These are phyloP conservation scores for Thalassiosira hispida DNA, from an alignment of 352 stramenopile species.

Conservation along the genomic window DNA sequence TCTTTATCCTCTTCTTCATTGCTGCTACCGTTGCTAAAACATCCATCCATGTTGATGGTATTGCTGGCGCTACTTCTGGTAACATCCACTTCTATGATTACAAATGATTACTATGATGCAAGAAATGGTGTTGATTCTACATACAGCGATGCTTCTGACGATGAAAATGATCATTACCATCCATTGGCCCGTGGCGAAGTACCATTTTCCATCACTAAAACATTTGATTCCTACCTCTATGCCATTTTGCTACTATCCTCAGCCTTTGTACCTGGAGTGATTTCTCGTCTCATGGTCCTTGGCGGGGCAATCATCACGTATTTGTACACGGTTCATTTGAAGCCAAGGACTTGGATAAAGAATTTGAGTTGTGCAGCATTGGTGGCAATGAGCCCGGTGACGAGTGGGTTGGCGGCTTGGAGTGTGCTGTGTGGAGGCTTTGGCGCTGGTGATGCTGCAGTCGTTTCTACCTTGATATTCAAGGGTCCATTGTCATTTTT, in stretches of 20 bases:
- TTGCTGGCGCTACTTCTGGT: constrained; percentile 61
- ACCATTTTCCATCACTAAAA: constrained; percentile 53
- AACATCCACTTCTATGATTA: constrained; percentile 73
- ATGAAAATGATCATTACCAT: constrained; percentile 41
- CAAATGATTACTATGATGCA: constrained; percentile 82
- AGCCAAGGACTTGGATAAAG: constrained; percentile 79
- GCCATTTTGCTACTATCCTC: constrained; percentile 56
- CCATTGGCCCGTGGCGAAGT: constrained; percentile 46
- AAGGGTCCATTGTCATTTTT: constrained; percentile 41
- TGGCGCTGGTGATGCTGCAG: neutral
- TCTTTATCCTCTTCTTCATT: constrained; percentile 17
- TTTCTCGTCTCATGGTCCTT: constrained; percentile 60
- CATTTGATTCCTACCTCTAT: constrained; percentile 71
- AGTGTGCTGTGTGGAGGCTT: constrained; percentile 18
- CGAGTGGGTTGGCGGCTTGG: constrained; percentile 59
- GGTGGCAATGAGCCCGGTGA: constrained; percentile 69
- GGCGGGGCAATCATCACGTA: constrained; percentile 70
- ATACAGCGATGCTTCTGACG: neutral
- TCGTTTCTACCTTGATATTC: constrained; percentile 20
- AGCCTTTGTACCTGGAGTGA: constrained; percentile 61
- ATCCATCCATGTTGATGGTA: constrained; percentile 59
- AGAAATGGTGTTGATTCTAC: constrained; percentile 59
- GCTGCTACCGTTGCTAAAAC: constrained; percentile 24
- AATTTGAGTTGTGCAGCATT: constrained; percentile 72
- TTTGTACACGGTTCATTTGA: constrained; percentile 77